Base-by-base conservation (phyloP, 345 rosid genomes). In the Brassica cretica region DNA sequence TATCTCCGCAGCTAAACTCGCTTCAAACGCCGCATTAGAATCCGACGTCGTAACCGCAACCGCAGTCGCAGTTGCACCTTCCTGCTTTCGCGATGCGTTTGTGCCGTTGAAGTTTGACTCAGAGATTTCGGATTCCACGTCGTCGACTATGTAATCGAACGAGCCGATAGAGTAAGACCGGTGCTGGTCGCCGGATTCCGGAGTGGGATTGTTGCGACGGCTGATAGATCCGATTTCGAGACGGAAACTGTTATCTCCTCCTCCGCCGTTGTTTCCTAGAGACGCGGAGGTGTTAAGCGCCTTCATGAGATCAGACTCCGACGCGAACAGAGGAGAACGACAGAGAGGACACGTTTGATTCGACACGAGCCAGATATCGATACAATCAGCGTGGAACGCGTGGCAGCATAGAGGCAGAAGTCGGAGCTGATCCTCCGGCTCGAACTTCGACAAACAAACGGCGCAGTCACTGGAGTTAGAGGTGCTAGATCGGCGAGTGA, bases 281-380 rank as follows among this genome's bases (percentile, higher is more conserved):
- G 55, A n/a, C 3, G 71, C 14, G 8, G 72, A 68, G 30, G 49
- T 70, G 32, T 30, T 21, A 10, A 88, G 67, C 2, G 91, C 51
- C 78, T 88, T 91, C 49, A 85, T 74, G 46, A 93, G 55, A 77
- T 91, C 94, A 2, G 96, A 80, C 0, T 91, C 94, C 6, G 97
- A 82, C n/a, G 88, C 88, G 62, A 80, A 83, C 66, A 91, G 81
- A 5, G 92, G 77, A 37, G 96, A 93, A 4, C 98, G 98, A 59
- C 98, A 95, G 27, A 95, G 90, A 11, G 99, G 99, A 81, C 99
- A 95, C 0, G 97, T 89, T 9, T 86, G 94, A 67, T 90, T 89
- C 5, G 93, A 80, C 5, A 61, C 64, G 1, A 93, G 88, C 98
- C 99, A 95, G 0, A 89, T 84, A 76, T 91, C 98, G 46, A 95